Evolutionary conservation across 2,329 filamentous ascomycete species (phyloP), one percentile per base, ranked within the genome.

Genomic region (Colletotrichum sublineola): DNA sequence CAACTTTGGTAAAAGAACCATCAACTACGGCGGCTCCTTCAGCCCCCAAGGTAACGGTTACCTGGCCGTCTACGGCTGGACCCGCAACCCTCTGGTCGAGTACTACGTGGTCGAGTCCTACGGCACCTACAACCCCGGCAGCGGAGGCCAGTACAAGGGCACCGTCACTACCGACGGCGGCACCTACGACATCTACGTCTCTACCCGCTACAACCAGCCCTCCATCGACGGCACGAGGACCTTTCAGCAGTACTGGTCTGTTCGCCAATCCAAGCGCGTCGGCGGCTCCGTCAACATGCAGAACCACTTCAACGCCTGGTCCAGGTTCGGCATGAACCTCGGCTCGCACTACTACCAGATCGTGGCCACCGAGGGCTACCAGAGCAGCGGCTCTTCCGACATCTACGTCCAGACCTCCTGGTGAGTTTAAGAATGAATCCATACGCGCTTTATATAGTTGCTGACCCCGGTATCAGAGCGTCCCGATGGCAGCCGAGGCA

Each of bases 261-360:
- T 90, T 31, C 83, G 88, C 71, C 77, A 79, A 61, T 76, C 73
- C 68, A 86, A 88, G 82, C 82, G 86, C 52, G 80, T 81, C 31
- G 81, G 84, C 40, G 87, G 88, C 6, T 84, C 82, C n/a, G 84
- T 90, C 72, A 87, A 82, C 38, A 83, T 83, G 52, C 79, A 77
- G 63, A 86, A 83, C 75, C 87, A 89, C 79, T 88, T 89, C 75
- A 81, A 85, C 76, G 86, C 86, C n/a, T 89, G 88, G 87, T 75
- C 77, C 5, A 77, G 79, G 71, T 71, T 78, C 31, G 87, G 86
- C 15, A 77, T 87, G 77, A 80, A 79, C 52, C 77, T 89, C 14
- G 87, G 87, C 5, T 80, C 77, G 61, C 83, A 85, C 77, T 81
- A 88, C 78, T 89, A 89, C 80, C 84, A 85, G 83, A 88, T 89